phyloP scores from a whole-genome alignment of 202 grass and related monocot genomes.

The Bolboschoenoplectus hybrid region DNA sequence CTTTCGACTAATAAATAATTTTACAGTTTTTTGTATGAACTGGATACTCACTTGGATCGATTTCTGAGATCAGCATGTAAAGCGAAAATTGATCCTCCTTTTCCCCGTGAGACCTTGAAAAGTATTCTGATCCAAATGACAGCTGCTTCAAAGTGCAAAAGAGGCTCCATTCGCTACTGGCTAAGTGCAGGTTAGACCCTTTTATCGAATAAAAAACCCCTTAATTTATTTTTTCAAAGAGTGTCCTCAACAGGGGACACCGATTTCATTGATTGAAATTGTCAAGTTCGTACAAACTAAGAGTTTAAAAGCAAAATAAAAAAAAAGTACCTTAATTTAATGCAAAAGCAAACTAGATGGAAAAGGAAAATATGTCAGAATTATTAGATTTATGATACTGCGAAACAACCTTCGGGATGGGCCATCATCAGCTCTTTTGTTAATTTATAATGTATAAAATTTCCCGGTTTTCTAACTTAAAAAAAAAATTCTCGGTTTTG shows the following conservation, averaged over 20 bases:
- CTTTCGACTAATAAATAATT: not conserved
- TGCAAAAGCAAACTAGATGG: not conserved
- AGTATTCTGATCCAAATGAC: constrained; percentile 78
- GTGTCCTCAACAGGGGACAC: too few relatives aligned
- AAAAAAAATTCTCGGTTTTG: not conserved
- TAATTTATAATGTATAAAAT: not conserved
- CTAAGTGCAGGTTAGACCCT: constrained; percentile 30
- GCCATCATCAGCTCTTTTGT: not conserved
- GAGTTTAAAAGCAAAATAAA: too few relatives aligned
- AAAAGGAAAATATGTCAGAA: not conserved
- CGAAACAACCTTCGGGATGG: not conserved
- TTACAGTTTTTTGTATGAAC: constrained; percentile 66
- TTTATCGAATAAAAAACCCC: not conserved
- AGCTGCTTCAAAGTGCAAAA: constrained; percentile 63
- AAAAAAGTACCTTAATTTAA: not conserved
- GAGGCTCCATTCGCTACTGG: constrained; percentile 69
- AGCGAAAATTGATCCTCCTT: constrained; percentile 58
- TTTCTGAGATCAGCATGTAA: constrained; percentile 70
- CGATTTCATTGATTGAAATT: too few relatives aligned
- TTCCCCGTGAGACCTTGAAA: constrained; percentile 51
- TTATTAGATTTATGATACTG: not conserved
- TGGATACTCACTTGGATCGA: constrained; percentile 77
- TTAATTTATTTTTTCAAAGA: too few relatives aligned
- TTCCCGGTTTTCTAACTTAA: not conserved
- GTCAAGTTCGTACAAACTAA: too few relatives aligned